These are phyloP conservation scores for Boechera stricta DNA, from an alignment of 345 rosid species.

Conservation along the genomic window DNA sequence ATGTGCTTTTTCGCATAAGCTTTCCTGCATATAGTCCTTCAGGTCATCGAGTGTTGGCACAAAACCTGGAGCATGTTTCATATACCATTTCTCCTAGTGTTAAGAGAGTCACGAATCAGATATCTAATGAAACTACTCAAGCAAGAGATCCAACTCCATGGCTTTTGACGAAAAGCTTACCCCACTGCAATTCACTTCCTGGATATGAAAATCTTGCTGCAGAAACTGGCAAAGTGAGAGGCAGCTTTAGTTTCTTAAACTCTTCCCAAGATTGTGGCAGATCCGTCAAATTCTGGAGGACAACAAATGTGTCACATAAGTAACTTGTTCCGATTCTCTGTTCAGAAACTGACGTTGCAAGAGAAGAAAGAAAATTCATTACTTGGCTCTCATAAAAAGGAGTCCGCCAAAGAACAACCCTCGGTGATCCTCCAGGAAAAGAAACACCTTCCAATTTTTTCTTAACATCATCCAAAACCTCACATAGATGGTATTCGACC, in stretches of 20 bases:
- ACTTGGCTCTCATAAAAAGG: slow-evolving; percentile 79
- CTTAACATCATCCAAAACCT: slow-evolving; percentile 51
- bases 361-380: slow-evolving; percentile 13
- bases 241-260: slow-evolving; percentile 57
- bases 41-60: slow-evolving; percentile 69
- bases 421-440: slow-evolving; percentile 42
- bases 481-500: slow-evolving; percentile 65
- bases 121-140: slow-evolving; percentile 10
- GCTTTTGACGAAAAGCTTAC: slow-evolving; percentile 49
- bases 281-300: slow-evolving; percentile 53
- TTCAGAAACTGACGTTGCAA: slow-evolving; percentile 7
- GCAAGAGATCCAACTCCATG: slow-evolving; percentile 1
- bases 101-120: slow-evolving; percentile 40
- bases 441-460: slow-evolving; percentile 43
- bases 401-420: slow-evolving; percentile 61
- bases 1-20: slow-evolving; percentile 47
- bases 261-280: slow-evolving; percentile 68
- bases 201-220: slow-evolving; percentile 46
- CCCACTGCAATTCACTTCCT: slow-evolving; percentile 66
- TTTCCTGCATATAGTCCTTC: slow-evolving; percentile 59
- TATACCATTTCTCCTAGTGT: slow-evolving; percentile 38
- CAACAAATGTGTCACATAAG: slow-evolving; percentile 23
- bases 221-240: slow-evolving; percentile 54
- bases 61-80: slow-evolving; percentile 66
- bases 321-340: slow-evolving; percentile 4